These are phyloP conservation scores for Paulownia fortunei DNA, from an alignment of 257 asterid species.

Conservation along the genomic window DNA sequence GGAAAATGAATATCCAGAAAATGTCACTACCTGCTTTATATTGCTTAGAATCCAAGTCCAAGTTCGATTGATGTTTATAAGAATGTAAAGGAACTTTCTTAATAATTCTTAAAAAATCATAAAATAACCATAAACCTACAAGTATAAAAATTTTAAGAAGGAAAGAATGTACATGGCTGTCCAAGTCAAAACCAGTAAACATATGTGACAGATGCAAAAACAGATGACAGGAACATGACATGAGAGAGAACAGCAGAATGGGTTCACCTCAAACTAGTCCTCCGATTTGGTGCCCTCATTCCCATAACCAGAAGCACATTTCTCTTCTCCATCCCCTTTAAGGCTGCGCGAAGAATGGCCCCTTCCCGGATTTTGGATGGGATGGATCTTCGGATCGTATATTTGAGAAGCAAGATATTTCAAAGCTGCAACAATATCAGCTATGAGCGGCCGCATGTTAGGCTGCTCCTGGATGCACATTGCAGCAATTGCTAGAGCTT, in stretches of 20 bases:
- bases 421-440: slow-evolving; percentile 63
- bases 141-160: neutral
- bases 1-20: no score
- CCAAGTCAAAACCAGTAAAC: neutral
- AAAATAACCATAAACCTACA: neutral
- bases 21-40: no score
- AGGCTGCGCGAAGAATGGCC: slow-evolving; percentile 27
- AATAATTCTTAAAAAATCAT: neutral
- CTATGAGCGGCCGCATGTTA: slow-evolving; percentile 52
- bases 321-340: neutral
- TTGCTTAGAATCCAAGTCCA: no score
- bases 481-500: slow-evolving; percentile 74
- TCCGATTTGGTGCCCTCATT: neutral
- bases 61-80: no score
- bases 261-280: neutral
- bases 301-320: neutral
- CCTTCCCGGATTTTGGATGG: slow-evolving; percentile 5
- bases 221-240: neutral
- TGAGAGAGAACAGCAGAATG: neutral
- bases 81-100: no score
- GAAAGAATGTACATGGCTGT: no score
- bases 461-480: slow-evolving; percentile 72
- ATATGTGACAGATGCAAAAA: neutral
- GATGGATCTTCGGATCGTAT: slow-evolving; percentile 43
- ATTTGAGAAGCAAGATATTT: slow-evolving; percentile 61